Base-by-base conservation (phyloP, 1,139 yeast species). In the Diutina scorzettiae region DNA sequence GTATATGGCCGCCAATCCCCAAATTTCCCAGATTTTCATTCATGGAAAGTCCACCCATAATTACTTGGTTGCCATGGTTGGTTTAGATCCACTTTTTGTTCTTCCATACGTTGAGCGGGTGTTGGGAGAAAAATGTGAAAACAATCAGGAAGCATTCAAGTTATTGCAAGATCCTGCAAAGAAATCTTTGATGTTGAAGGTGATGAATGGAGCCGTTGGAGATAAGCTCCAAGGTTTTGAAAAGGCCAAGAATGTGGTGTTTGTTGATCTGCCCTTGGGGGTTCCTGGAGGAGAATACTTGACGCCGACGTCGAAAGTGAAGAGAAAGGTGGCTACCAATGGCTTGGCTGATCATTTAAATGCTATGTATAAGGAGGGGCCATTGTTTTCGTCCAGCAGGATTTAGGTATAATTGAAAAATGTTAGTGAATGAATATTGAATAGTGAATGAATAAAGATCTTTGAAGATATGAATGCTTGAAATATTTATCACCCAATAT, bases 291-390 rank as follows among this genome's bases (percentile, higher is more conserved):
- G 76, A 46, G 80, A 77, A 43, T 73, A 77, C n/a, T 60, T 82
- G 37, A 83, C 94, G 4, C 93, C 93, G 37, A 82, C 94, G 2
- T 60, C 81, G 55, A 83, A 83, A 61, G 70, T 81, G 48, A 81
- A 78, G 61, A 66, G 94, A 51, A 71, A 60, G 1, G 44, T 55
- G 30, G 58, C 58, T 0, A 51, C 50, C 40, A 34, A 34, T 4
- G 19, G 23, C 16, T 34, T 34, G 5, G 14, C n/a, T 14, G 14
- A 16, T 14, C 7, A 11, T n/a, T 32, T 32, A 19, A 16, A 19
- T 5, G 37, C 19, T 4, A 19, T 32, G 37, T 32, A 32, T 11
- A 11, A 19, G 12, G 37, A 32, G 20, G 37, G 37, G 8, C n/a
- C 37, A n/a, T 32, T 32, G 25, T 32, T 32, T n/a, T n/a, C n/a